These are phyloP conservation scores for Botrytis hyacinthi DNA, from an alignment of 2,329 filamentous ascomycete species.

Conservation along the genomic window DNA sequence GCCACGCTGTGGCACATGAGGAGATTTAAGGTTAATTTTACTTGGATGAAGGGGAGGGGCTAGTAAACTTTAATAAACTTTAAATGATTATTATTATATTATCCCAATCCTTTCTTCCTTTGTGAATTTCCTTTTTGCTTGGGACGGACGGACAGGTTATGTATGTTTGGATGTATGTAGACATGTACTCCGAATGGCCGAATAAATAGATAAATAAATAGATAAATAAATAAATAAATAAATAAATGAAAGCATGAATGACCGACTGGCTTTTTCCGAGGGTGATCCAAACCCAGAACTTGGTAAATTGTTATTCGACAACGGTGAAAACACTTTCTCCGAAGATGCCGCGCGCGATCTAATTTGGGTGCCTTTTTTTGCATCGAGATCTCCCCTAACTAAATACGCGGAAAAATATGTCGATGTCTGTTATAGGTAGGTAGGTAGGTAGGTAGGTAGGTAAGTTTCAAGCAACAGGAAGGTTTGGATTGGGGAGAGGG, in stretches of 20 bases:
- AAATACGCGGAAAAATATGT: background rate
- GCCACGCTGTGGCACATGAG: conserved; percentile 10
- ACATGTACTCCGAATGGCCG: too few species aligned
- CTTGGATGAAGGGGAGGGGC: conserved; percentile 8
- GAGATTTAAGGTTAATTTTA: conserved; percentile 15
- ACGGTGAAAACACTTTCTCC: background rate
- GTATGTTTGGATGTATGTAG: background rate
- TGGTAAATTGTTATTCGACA: background rate
- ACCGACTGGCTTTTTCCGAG: background rate
- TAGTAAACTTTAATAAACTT: background rate
- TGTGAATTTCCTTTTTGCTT: background rate
- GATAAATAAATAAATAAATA: too few species aligned
- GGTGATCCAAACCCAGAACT: background rate
- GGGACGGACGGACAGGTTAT: background rate
- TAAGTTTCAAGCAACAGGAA: background rate
- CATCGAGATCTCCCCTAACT: background rate
- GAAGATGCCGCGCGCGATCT: background rate
- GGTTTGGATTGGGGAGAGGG: background rate
- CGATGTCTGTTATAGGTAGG: background rate
- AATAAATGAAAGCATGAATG: too few species aligned
- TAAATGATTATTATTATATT: background rate
- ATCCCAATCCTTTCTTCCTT: background rate
- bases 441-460: too few species aligned
- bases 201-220: too few species aligned
- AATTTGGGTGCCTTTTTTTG: background rate